A percentile compares a stretch with the other conserved stretches of the same genome.
Evolutionary conservation across 2,329 filamentous ascomycete genomes (phyloP).

Genomic region (Monilinia laxa): DNA sequence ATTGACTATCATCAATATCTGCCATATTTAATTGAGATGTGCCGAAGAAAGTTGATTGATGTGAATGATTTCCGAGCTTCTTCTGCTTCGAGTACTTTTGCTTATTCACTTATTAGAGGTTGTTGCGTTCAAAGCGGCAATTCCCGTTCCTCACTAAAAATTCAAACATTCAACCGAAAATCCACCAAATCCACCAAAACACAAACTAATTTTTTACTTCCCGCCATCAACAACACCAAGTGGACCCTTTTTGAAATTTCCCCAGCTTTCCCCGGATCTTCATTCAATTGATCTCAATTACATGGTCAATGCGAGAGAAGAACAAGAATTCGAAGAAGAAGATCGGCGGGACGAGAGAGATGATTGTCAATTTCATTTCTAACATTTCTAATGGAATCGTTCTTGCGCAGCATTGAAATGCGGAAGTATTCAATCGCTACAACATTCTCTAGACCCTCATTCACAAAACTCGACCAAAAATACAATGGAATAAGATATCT

Average conservation of each 20-base stretch:
- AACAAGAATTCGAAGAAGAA: background rate
- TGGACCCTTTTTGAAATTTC: slow-evolving; percentile 4
- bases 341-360: background rate
- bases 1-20: slow-evolving; percentile 71
- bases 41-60: slow-evolving; percentile 16
- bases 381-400: background rate
- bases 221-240: slow-evolving; percentile 19
- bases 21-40: slow-evolving; percentile 62
- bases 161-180: slow-evolving; percentile 13
- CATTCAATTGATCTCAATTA: slow-evolving; percentile 1
- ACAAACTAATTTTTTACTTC: slow-evolving; percentile 13
- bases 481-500: slow-evolving; percentile 7
- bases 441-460: background rate
- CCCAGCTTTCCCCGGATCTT: slow-evolving; percentile 19
- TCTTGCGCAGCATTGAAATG: slow-evolving; percentile 13
- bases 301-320: slow-evolving; percentile 18
- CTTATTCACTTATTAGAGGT: background rate
- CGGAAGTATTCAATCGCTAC: slow-evolving; percentile 8
- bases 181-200: background rate
- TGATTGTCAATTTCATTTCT: background rate
- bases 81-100: slow-evolving; percentile 7
- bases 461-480: background rate
- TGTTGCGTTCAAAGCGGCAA: background rate
- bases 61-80: slow-evolving; percentile 12
- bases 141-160: slow-evolving; percentile 12